Base-by-base conservation (phyloP, 345 rosid genomes). In the Moringa oleifera region DNA sequence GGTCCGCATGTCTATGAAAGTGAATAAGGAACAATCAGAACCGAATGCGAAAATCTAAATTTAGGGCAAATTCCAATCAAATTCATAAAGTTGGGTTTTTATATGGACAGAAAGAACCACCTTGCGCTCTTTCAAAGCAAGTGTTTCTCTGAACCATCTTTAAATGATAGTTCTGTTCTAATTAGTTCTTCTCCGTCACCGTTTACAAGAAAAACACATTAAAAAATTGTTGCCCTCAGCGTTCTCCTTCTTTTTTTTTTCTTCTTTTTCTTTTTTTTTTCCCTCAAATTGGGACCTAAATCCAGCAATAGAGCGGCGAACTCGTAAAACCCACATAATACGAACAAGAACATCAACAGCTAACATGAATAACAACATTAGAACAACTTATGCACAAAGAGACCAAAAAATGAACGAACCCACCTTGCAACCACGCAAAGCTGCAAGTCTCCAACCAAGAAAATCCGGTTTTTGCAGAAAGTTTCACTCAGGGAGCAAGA, bases 401-500 rank as follows among this genome's bases (percentile, higher is more conserved):
- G 53, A 16, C 20, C 11, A 33, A 22, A 22, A 6, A 57, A 15
- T 20, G 23, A 37, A 9, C 11, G 51, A 58, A 58, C 25, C 50
- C 51, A 68, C 72, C 72, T 68, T 17, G 1, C 5, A 20, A 13
- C 55, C 55, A 28, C 22, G 33, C 24, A 45, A 58, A 58, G 70
- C 52, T 23, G 18, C 36, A 58, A 16, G 18, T 10, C 7, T 31
- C 2, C 20, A 41, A 41, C 16, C 47, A 41, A 15, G 2, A 41
- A 41, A 41, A 41, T 4, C 47, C 47, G 6, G 47, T 7, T 11
- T 33, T 7, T 7, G 47, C 47, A 41, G 47, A 41, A 41, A 41
- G 17, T 7, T 41, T 4, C 47, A 41, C 2, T 9, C 17, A 41
- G 17, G 17, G 17, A 41, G 13, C 8, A 41, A 41, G 47, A 41